phyloP scores from a whole-genome alignment of 139 green algal genomes.

The Chlamydomonas schloesseri region DNA sequence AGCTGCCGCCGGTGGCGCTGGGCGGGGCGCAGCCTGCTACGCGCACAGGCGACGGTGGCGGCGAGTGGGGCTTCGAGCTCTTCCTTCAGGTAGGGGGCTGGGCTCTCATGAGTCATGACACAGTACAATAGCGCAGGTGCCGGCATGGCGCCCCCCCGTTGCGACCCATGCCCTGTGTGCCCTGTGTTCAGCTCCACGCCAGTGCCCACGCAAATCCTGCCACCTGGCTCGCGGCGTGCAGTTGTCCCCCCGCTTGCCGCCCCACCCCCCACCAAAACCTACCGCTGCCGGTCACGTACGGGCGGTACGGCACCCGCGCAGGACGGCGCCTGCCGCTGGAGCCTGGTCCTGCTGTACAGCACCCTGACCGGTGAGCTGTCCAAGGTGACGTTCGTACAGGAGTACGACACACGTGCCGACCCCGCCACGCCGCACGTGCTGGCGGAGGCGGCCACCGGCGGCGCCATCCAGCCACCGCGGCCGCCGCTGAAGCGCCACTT shows the following conservation, averaged over 20 bases:
- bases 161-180: no score
- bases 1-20: not conserved
- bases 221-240: no score
- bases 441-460: not conserved
- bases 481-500: not conserved
- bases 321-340: slow-evolving; percentile 1
- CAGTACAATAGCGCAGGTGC: no score
- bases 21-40: not conserved
- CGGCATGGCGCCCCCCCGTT: no score
- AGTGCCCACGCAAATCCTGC: no score
- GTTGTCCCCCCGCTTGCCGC: no score
- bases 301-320: not conserved
- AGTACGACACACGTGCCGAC: not conserved
- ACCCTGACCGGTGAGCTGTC: not conserved
- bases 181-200: no score
- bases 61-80: not conserved
- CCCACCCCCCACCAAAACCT: no score
- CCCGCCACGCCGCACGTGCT: not conserved
- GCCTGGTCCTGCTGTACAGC: not conserved
- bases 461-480: not conserved
- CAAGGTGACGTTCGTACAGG: not conserved
- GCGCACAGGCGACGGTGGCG: not conserved
- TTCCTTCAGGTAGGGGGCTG: no score
- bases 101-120: no score
- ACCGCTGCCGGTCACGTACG: no score